phyloP scores from a whole-genome alignment of 2,329 filamentous ascomycete genomes.

The Botrytis fragariae region DNA sequence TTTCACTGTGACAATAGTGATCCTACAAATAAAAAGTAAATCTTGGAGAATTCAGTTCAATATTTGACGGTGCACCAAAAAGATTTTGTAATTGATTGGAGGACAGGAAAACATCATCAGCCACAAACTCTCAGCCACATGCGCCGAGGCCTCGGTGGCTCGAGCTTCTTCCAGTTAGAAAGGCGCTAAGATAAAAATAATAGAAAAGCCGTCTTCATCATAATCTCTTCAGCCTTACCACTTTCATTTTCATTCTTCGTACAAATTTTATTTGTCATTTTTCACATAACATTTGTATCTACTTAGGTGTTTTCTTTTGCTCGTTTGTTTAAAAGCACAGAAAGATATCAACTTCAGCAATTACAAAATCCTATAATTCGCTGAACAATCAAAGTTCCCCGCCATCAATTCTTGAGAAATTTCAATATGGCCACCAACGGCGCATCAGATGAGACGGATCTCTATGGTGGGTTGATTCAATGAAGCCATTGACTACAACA shows the following conservation, averaged over 20 bases:
- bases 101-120: background rate
- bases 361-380: background rate
- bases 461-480: constrained; percentile 52
- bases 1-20: background rate
- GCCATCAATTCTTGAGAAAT: constrained; percentile 15
- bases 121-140: background rate
- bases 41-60: background rate
- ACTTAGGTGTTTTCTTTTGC: background rate
- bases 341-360: background rate
- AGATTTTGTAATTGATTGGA: constrained; percentile 3
- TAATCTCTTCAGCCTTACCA: constrained; percentile 11
- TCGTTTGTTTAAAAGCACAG: background rate
- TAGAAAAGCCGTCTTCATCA: constrained; percentile 6
- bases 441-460: constrained; percentile 48
- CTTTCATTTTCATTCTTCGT: constrained; percentile 3
- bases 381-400: constrained; percentile 3
- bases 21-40: background rate
- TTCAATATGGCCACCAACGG: constrained; percentile 36
- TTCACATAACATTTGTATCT: constrained; percentile 11
- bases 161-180: background rate
- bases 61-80: background rate
- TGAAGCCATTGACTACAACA: constrained; percentile 4
- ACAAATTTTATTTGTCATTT: background rate
- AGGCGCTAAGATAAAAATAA: constrained; percentile 11
- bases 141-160: background rate